Conservation (phyloP, 2,329 filamentous ascomycete species). For the Colletotrichum chlorophyti region DNA sequence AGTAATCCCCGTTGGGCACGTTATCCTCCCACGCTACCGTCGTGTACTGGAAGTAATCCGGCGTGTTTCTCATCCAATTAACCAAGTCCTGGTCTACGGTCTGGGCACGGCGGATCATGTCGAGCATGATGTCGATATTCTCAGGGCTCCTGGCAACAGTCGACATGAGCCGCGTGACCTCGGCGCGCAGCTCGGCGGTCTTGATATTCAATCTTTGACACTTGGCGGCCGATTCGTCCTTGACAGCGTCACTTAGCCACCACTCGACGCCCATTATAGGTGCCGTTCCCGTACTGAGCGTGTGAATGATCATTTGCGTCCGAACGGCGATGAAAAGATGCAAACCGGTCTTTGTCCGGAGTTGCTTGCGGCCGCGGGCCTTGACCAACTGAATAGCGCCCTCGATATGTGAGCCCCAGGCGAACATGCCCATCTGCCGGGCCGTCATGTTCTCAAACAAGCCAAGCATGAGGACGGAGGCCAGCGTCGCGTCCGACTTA, state of each 20-base stretch:
- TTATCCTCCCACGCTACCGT: conserved; percentile 65
- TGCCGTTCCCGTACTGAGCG: conserved; percentile 58
- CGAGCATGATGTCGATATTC: conserved; percentile 56
- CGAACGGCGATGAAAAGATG: conserved; percentile 66
- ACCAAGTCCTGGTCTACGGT: conserved; percentile 58
- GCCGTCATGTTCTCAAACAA: conserved; percentile 60
- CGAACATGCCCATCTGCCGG: conserved; percentile 36
- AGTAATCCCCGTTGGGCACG: conserved; percentile 58
- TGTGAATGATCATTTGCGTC: conserved; percentile 67
- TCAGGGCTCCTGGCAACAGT: conserved; percentile 53
- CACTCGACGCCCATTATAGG: conserved; percentile 63
- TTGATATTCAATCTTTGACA: conserved; percentile 61
- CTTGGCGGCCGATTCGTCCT: conserved; percentile 54
- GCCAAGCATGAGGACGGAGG: conserved; percentile 64
- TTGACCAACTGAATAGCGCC: conserved; percentile 68
- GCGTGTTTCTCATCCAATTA: conserved; percentile 57
- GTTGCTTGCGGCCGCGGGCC: conserved; percentile 61
- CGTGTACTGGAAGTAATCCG: conserved; percentile 56
- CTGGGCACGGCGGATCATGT: conserved; percentile 59
- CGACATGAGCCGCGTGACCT: conserved; percentile 58
- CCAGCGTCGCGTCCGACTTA: conserved; percentile 63
- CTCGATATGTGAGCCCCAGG: conserved; percentile 70
- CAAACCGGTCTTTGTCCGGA: conserved; percentile 58
- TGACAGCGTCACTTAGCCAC: conserved; percentile 63
- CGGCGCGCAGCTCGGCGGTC: conserved; percentile 61